A percentile compares a stretch with the other conserved stretches of the same genome.
Conservation (phyloP, 2,329 filamentous ascomycete genomes). For the Metarhizium robertsii region DNA sequence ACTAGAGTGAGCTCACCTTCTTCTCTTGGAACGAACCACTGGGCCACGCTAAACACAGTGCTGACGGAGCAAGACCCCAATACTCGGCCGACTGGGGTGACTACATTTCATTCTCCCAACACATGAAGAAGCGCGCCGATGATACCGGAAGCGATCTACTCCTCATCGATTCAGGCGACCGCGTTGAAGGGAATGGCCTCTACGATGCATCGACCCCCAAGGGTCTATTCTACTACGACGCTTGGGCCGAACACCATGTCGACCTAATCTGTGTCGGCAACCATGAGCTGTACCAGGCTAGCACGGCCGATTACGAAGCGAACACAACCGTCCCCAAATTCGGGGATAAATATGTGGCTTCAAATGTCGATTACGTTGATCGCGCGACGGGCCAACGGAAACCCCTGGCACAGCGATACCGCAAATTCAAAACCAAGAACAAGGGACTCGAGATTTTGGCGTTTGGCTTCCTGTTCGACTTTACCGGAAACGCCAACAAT, state of each 20-base stretch:
- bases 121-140: slow-evolving; percentile 72
- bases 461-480: slow-evolving; percentile 94
- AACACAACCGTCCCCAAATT: slow-evolving; percentile 76
- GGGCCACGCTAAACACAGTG: background rate
- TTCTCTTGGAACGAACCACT: background rate
- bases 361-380: slow-evolving; percentile 83
- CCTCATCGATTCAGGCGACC: slow-evolving; percentile 91
- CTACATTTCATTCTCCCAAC: slow-evolving; percentile 85
- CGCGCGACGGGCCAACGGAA: slow-evolving; percentile 59
- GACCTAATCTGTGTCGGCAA: slow-evolving; percentile 86
- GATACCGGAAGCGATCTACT: slow-evolving; percentile 72
- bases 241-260: slow-evolving; percentile 72
- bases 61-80: slow-evolving; percentile 50
- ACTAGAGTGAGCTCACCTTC: slow-evolving; percentile 55
- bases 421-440: slow-evolving; percentile 87
- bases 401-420: slow-evolving; percentile 72
- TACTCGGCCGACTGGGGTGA: slow-evolving; percentile 98
- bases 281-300: slow-evolving; percentile 83
- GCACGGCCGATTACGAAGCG: slow-evolving; percentile 71
- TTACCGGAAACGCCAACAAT: slow-evolving; percentile 84
- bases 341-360: slow-evolving; percentile 71
- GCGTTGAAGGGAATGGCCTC: slow-evolving; percentile 87
- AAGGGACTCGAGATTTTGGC: slow-evolving; percentile 75
- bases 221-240: slow-evolving; percentile 80
- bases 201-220: slow-evolving; percentile 87